Base-by-base conservation (phyloP, 192 early-diverging fungal genomes). In the Anaeromyces robustus region DNA sequence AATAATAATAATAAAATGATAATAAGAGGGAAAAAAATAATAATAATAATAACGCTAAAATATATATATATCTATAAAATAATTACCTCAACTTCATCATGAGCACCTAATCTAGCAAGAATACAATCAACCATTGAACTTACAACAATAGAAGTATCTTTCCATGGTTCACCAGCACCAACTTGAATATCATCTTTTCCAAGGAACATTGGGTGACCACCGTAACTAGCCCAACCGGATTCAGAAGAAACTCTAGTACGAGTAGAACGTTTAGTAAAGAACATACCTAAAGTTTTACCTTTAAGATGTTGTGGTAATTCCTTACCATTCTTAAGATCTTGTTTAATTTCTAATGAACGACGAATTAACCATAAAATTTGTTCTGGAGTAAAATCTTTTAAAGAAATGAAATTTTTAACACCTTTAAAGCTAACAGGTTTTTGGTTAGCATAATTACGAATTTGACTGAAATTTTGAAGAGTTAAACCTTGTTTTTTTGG, bases 211-310 rank as follows among this genome's bases (percentile, higher is more conserved):
- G 96, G 91, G 81, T 97, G 95, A 6, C 97, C 98, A 80, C 98
- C 98, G 77, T 95, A 89, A 82, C 94, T 95, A 0, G 96, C 92
- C 79, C 96, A 92, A 1, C 96, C 94, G 14, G 94, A 89, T 84
- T 99, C 98, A 78, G 95, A 92, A 14, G 96, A 95, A 41, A 99
- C 95, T 43, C 98, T 91, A 26, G 98, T 99, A 77, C 98, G 94
- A 14, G 98, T 99, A 4, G 92, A 94, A 77, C 95, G 91, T 83
- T 99, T 99, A 22, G 98, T 94, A 77, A 99, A 99, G 82, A 98
- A 88, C 39, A 99, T 86, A 2, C 90, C 98, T 13, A 99, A 88
- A 2, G 96, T 96, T 81, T 96, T 93, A 32, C 97, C 96, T n/a
- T 77, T 30, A 89, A 81, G 17, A 30, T 34, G 12, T 32, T 32